phyloP scores from a whole-genome alignment of 2,329 filamentous ascomycete species.

The Colletotrichum kahawae region DNA sequence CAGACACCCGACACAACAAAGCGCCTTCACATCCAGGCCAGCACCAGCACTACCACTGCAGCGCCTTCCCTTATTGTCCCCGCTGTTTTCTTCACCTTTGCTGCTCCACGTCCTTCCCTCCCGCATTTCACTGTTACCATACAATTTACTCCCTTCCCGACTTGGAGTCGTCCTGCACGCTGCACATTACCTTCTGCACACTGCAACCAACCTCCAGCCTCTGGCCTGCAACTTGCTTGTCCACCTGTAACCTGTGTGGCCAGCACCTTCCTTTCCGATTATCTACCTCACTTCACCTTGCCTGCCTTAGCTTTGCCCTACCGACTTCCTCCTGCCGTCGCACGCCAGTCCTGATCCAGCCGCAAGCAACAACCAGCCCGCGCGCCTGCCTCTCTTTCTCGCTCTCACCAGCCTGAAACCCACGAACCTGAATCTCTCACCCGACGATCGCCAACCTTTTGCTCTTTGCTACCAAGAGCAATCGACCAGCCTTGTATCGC shows the following conservation, averaged over 20 bases:
- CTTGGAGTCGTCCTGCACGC: background rate
- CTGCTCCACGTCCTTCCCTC: background rate
- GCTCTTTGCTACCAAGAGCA: background rate
- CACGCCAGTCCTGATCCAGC: background rate
- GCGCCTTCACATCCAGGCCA: background rate
- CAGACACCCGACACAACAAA: background rate
- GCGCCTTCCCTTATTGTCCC: background rate
- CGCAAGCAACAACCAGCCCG: background rate
- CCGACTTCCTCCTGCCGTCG: background rate
- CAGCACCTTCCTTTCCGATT: background rate
- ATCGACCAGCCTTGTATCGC: background rate
- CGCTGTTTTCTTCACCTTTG: background rate
- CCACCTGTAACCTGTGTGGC: background rate
- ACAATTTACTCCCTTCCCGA: background rate
- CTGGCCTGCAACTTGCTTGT: background rate
- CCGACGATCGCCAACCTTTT: background rate
- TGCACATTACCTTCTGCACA: background rate
- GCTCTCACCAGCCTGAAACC: background rate
- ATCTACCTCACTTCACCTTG: background rate
- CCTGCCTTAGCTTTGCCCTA: conserved; percentile 1
- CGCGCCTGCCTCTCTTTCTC: background rate
- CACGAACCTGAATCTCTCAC: background rate
- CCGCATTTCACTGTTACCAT: background rate
- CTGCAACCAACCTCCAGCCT: background rate
- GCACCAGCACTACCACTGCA: background rate